phyloP scores from a whole-genome alignment of 2,329 filamentous ascomycete genomes.

The Trichoderma guizhouense region DNA sequence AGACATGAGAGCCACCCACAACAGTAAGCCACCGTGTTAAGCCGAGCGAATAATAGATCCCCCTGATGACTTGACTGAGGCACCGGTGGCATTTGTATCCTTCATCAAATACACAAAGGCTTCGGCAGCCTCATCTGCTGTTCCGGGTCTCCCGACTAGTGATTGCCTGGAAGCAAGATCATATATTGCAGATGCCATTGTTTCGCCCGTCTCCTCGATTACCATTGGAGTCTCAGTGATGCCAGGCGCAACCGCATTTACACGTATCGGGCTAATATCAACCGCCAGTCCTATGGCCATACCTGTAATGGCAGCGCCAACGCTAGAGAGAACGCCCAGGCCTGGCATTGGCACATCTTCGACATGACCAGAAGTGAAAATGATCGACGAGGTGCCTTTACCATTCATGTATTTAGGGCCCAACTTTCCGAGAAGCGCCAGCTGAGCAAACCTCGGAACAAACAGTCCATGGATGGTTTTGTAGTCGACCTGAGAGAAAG shows the following conservation, averaged over 20 bases:
- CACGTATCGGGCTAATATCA: not conserved
- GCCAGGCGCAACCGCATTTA: not conserved
- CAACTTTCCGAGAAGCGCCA: not conserved
- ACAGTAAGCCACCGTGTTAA: not conserved
- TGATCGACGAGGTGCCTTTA: not conserved
- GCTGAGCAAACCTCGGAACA: not conserved
- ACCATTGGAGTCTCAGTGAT: not conserved
- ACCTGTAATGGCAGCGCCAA: not conserved
- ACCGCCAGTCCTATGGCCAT: not conserved
- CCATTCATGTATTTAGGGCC: not conserved
- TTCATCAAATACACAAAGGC: slow-evolving; percentile 43
- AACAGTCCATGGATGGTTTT: not conserved
- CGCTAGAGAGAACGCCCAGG: not conserved
- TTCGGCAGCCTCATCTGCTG: slow-evolving; percentile 41
- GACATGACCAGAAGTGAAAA: not conserved
- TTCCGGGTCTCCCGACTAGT: slow-evolving; percentile 21
- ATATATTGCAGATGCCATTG: not conserved
- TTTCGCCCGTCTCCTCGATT: not conserved
- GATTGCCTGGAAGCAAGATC: not conserved
- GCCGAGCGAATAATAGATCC: slow-evolving; percentile 17
- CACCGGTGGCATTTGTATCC: slow-evolving; percentile 37
- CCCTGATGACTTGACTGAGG: slow-evolving; percentile 28
- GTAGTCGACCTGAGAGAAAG: not conserved
- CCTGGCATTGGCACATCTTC: not conserved
- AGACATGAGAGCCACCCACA: not conserved